Percentiles rank a stretch among this genome's conserved stretches.
Evolutionary conservation across 306 rosid species (phyloP).

Genomic region (Begonia loranthoides): DNA sequence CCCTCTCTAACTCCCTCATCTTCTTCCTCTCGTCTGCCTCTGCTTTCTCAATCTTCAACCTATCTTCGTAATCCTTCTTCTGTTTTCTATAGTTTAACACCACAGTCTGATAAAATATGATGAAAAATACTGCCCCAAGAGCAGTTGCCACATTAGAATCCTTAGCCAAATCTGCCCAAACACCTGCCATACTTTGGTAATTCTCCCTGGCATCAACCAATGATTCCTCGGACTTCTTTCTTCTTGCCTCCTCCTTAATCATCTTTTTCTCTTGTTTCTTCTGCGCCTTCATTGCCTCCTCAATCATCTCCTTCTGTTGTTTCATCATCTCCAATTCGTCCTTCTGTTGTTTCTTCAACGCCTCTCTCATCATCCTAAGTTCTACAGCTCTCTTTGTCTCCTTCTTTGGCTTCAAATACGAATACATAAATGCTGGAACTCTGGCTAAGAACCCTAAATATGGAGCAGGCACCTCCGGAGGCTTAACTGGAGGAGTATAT

Average conservation of each 20-base stretch:
- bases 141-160: slow-evolving; percentile 32
- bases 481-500: slow-evolving; percentile 61
- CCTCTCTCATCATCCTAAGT: slow-evolving; percentile 43
- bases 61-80: slow-evolving; percentile 89
- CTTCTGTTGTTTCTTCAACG: slow-evolving; percentile 39
- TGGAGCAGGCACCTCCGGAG: slow-evolving; percentile 53
- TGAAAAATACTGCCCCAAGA: slow-evolving; percentile 60
- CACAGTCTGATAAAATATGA: slow-evolving; percentile 67
- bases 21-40: slow-evolving; percentile 93
- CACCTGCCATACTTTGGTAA: slow-evolving; percentile 18
- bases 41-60: slow-evolving; percentile 78
- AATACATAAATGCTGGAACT: slow-evolving; percentile 13
- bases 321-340: slow-evolving; percentile 32
- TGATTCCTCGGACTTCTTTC: slow-evolving; percentile 30
- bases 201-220: slow-evolving; percentile 27
- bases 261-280: slow-evolving; percentile 56
- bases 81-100: slow-evolving; percentile 76
- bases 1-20: slow-evolving; percentile 64
- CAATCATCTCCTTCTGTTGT: slow-evolving; percentile 43
- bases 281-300: slow-evolving; percentile 27
- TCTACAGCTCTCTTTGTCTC: slow-evolving; percentile 50
- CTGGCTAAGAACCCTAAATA: slow-evolving; percentile 31
- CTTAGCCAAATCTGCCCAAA: slow-evolving; percentile 54
- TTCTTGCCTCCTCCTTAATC: slow-evolving; percentile 28
- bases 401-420: slow-evolving; percentile 30